phyloP scores from a whole-genome alignment of 306 rosid species.

The Trifolium fragiferum region DNA sequence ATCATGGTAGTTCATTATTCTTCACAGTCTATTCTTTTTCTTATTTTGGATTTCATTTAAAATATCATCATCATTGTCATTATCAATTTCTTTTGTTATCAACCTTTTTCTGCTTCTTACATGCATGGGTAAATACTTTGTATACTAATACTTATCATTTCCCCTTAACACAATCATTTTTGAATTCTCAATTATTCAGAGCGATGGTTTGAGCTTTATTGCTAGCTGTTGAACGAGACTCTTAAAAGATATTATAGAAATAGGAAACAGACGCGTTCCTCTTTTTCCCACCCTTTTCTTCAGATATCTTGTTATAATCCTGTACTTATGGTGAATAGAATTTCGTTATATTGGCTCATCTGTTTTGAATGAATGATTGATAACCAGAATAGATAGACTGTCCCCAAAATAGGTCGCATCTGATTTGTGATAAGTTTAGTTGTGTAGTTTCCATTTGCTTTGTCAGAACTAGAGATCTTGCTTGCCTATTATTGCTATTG shows the following conservation, averaged over 20 bases:
- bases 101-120: constrained; percentile 32
- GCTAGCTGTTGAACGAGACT: not conserved
- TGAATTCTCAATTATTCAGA: constrained; percentile 20
- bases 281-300: constrained; percentile 5
- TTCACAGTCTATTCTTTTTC: not conserved
- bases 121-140: constrained; percentile 8
- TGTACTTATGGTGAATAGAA: not conserved
- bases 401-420: constrained; percentile 3
- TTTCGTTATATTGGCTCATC: constrained; percentile 5
- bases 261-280: not conserved
- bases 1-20: constrained; percentile 13
- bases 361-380: constrained; percentile 28
- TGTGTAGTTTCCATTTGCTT: constrained; percentile 10
- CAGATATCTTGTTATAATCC: not conserved
- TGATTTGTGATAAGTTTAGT: constrained; percentile 1
- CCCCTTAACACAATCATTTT: not conserved
- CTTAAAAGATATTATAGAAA: constrained; percentile 9
- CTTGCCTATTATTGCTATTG: constrained; percentile 24
- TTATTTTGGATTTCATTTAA: constrained; percentile 11
- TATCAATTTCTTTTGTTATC: constrained; percentile 9
- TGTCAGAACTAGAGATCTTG: constrained; percentile 2
- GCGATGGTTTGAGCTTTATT: constrained; percentile 22
- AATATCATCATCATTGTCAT: not conserved
- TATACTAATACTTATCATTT: not conserved
- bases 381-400: constrained; percentile 1